Evolutionary conservation across 2,329 filamentous ascomycete species (phyloP).

Genomic region (Fonsecaea erecta): DNA sequence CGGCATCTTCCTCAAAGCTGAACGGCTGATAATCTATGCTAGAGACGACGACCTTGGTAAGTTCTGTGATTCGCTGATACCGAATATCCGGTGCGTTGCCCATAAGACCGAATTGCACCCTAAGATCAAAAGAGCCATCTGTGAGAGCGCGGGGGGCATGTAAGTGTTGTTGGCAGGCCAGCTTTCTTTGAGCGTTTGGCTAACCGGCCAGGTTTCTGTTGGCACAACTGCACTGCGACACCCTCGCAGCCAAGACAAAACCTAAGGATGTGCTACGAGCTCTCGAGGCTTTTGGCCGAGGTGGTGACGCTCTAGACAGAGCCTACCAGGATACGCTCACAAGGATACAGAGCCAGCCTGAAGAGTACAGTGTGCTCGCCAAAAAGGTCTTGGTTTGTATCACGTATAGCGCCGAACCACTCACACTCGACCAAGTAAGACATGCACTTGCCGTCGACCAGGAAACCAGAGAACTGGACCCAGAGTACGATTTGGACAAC

Average conservation of each 20-base stretch:
- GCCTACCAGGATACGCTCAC: constrained; percentile 39
- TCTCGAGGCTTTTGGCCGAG: constrained; percentile 31
- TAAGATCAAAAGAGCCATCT: constrained; percentile 15
- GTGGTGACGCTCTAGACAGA: constrained; percentile 26
- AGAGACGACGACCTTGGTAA: constrained; percentile 12
- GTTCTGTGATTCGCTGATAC: constrained; percentile 16
- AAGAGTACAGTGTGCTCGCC: constrained; percentile 37
- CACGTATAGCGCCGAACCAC: constrained; percentile 30
- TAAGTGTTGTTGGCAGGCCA: neutral
- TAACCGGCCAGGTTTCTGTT: constrained; percentile 35
- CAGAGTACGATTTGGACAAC: constrained; percentile 32
- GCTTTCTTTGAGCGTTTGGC: neutral
- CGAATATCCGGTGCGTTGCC: constrained; percentile 12
- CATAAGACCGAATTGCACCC: constrained; percentile 11
- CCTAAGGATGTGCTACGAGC: constrained; percentile 31
- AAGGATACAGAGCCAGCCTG: constrained; percentile 35
- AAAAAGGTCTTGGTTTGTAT: constrained; percentile 35
- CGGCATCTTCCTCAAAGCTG: neutral
- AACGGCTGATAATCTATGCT: constrained; percentile 7
- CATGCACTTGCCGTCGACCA: constrained; percentile 37
- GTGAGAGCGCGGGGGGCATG: constrained; percentile 19
- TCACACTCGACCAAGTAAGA: constrained; percentile 36
- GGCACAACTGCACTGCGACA: constrained; percentile 37
- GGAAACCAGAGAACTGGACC: constrained; percentile 19
- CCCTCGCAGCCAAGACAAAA: constrained; percentile 31